Base-by-base conservation (phyloP, 768 basidiomycete species). In the Ramaria rubella region DNA sequence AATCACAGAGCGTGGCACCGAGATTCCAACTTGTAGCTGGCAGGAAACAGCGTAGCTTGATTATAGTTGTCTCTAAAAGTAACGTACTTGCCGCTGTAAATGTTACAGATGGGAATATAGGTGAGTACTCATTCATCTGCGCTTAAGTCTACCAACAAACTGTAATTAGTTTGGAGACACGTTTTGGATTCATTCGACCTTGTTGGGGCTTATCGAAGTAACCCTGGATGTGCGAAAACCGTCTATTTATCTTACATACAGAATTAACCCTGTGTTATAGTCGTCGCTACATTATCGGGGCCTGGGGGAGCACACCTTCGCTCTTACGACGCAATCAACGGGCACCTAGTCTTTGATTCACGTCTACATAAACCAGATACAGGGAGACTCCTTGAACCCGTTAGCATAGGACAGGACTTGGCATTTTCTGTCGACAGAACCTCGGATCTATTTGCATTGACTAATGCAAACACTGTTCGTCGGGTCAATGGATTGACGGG, bases 31-130 rank as follows among this genome's bases (percentile, higher is more conserved):
- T 69, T 33, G 66, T 56, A 11, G 61, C 58, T 12, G 56, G 61
- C 50, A 61, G 63, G 33, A 62, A 67, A 29, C 67, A 57, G 33
- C 66, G 73, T 57, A 81, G 75, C 59, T 59, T 85, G n/a, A 65
- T 92, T 19, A 65, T 90, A 36, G 78, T 82, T 2, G 82, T 82
- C 1, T 90, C 90, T 0, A 69, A 67, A 36, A 86, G 77, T 63
- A 94, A 94, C 68, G 85, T 94, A 0, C 70, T 95, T 24, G 90
- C 86, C 1, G 88, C 81, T 1, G 61, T 95, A 57, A 76, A 86
- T 64, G 77, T 80, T 6, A 72, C 75, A 8, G 79, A 86, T 62
- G 92, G 93, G 1, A 76, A 76, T 49, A 71, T 94, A 65, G 83
- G 93, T 93, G 67, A 60, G 81, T 67, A 33, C 5, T n/a, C 45